Conservation (phyloP, 495 filamentous ascomycete species). For the Penicillium cataractarum region DNA sequence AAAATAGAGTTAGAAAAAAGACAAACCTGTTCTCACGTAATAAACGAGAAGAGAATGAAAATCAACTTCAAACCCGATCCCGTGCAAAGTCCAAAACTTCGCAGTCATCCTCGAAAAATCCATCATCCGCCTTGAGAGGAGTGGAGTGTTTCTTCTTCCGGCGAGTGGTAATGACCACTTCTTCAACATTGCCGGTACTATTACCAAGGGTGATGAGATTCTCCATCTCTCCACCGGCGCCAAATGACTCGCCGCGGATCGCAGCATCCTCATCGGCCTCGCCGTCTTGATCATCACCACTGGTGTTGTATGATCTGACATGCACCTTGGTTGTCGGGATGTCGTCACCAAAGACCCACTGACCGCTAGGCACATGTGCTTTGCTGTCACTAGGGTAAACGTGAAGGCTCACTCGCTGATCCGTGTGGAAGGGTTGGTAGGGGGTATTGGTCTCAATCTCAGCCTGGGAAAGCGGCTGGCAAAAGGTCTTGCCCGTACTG, state of each 20-base stretch:
- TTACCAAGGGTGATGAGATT: slow-evolving; percentile 56
- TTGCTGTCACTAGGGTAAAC: slow-evolving; percentile 50
- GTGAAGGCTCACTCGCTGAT: slow-evolving; percentile 73
- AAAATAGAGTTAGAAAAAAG: slow-evolving; percentile 8
- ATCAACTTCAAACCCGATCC: slow-evolving; percentile 67
- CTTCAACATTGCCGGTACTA: slow-evolving; percentile 69
- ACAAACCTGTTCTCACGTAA: not conserved
- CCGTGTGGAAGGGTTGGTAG: slow-evolving; percentile 90
- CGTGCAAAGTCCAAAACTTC: slow-evolving; percentile 91
- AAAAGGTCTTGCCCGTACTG: slow-evolving; percentile 34
- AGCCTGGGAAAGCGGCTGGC: slow-evolving; percentile 71
- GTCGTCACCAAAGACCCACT: slow-evolving; percentile 74
- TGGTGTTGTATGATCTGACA: slow-evolving; percentile 50
- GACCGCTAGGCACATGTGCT: slow-evolving; percentile 33
- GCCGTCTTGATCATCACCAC: slow-evolving; percentile 54
- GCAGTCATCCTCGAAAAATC: slow-evolving; percentile 93
- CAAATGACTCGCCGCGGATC: slow-evolving; percentile 40
- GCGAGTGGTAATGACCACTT: slow-evolving; percentile 79
- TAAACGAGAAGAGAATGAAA: not conserved
- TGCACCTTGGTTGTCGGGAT: slow-evolving; percentile 66
- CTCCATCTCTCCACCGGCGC: slow-evolving; percentile 51
- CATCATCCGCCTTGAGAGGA: slow-evolving; percentile 64
- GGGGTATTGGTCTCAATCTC: slow-evolving; percentile 93
- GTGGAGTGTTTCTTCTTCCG: slow-evolving; percentile 58
- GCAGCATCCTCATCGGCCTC: slow-evolving; percentile 48